These are phyloP conservation scores for Medicago ruthenica DNA, from an alignment of 306 rosid genomes.

Conservation along the genomic window DNA sequence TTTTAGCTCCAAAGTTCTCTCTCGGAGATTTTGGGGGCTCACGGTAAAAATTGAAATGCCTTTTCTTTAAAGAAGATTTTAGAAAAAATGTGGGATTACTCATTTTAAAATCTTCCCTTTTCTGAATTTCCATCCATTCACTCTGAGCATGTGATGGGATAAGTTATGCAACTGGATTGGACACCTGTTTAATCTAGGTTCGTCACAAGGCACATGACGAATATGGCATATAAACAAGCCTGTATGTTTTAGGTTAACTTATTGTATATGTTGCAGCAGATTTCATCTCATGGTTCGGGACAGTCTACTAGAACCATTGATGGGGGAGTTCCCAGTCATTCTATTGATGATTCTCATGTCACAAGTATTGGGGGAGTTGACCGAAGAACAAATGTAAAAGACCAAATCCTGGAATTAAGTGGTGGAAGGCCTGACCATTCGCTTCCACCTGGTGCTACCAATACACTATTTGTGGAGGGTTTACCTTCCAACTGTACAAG, in stretches of 20 bases:
- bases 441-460: constrained; percentile 94
- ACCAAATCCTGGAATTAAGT: constrained; percentile 64
- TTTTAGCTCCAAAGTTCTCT: background rate
- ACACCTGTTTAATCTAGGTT: constrained; percentile 26
- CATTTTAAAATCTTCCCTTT: constrained; percentile 24
- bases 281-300: constrained; percentile 73
- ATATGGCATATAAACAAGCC: constrained; percentile 15
- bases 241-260: constrained; percentile 42
- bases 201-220: background rate
- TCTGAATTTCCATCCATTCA: constrained; percentile 8
- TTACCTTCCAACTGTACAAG: constrained; percentile 86
- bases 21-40: constrained; percentile 5
- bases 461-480: constrained; percentile 94
- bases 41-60: background rate
- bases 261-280: constrained; percentile 64
- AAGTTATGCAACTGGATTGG: constrained; percentile 14
- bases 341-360: constrained; percentile 70
- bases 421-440: constrained; percentile 76
- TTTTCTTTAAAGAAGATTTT: constrained; percentile 4
- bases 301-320: constrained; percentile 76
- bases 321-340: constrained; percentile 61
- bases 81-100: constrained; percentile 5
- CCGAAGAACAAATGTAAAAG: constrained; percentile 65
- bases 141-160: constrained; percentile 8
- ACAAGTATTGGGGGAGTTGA: constrained; percentile 67